Conservation (phyloP, 2,329 filamentous ascomycete species). For the Lachnellula hyalina region DNA sequence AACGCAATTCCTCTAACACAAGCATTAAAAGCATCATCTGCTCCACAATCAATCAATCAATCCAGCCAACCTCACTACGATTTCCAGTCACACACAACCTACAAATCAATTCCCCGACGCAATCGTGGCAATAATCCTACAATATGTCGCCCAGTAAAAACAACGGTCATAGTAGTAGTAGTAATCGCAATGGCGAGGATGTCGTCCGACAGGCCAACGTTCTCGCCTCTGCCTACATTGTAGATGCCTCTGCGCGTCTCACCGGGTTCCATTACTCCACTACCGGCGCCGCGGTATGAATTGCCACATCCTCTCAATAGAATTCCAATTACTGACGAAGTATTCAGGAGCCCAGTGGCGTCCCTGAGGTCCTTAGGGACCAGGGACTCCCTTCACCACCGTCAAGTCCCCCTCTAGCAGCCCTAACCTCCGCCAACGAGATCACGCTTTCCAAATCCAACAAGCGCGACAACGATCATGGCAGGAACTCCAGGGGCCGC, state of each 20-base stretch:
- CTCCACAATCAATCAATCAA: conserved; percentile 11
- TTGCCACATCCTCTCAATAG: not conserved
- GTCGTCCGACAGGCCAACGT: conserved; percentile 59
- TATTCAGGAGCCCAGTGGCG: conserved; percentile 75
- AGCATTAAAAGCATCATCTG: conserved; percentile 10
- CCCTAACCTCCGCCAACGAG: conserved; percentile 63
- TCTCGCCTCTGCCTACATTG: conserved; percentile 87
- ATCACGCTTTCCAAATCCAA: conserved; percentile 52
- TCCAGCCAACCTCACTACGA: conserved; percentile 8
- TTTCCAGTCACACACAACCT: conserved; percentile 3
- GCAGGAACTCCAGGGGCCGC: conserved; percentile 37
- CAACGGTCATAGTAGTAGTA: conserved; percentile 44
- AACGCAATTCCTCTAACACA: conserved; percentile 1
- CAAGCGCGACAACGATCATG: conserved; percentile 29
- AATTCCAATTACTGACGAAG: conserved; percentile 17
- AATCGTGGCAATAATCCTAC: conserved; percentile 29
- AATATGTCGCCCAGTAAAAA: conserved; percentile 32
- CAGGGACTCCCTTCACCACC: conserved; percentile 80
- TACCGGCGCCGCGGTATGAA: conserved; percentile 72
- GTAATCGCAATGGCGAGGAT: conserved; percentile 63
- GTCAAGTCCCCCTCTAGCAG: conserved; percentile 84
- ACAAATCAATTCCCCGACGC: conserved; percentile 16
- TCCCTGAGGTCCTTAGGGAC: conserved; percentile 73
- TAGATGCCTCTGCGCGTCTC: conserved; percentile 66
- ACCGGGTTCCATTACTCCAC: conserved; percentile 93